phyloP scores from a whole-genome alignment of 352 stramenopile species.

The Globisporangium middletonii region DNA sequence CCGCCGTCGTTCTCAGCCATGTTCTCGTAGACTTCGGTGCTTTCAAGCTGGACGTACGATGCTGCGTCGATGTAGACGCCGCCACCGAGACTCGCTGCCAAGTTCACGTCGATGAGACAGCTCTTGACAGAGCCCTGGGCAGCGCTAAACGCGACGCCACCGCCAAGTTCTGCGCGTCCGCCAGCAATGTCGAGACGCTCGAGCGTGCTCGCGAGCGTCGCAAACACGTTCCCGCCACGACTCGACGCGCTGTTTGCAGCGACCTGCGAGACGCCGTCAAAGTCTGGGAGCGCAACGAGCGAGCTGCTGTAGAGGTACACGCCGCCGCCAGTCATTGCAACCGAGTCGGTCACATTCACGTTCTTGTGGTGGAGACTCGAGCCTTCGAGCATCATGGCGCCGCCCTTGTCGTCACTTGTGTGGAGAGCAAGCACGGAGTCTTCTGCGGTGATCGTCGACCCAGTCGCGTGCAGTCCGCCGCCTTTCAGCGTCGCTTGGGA shows the following conservation, averaged over 20 bases:
- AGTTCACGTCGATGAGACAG: conserved; percentile 3
- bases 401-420: conserved; percentile 17
- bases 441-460: conserved; percentile 6
- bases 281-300: conserved; percentile 3
- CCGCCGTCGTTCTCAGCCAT: conserved; percentile 7
- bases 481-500: conserved; percentile 12
- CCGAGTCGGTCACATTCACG: conserved; percentile 17
- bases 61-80: conserved; percentile 2
- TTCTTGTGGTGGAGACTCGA: conserved; percentile 21
- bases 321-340: conserved; percentile 28
- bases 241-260: conserved; percentile 6
- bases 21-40: conserved; percentile 3
- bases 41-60: conserved; percentile 1
- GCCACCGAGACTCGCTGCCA: conserved; percentile 1
- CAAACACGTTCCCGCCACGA: conserved; percentile 14
- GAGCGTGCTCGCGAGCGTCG: neutral
- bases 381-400: conserved; percentile 19
- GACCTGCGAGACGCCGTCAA: neutral
- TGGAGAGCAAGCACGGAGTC: conserved; percentile 6
- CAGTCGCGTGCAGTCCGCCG: conserved; percentile 21
- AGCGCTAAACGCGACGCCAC: conserved; percentile 11
- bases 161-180: conserved; percentile 11
- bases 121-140: neutral
- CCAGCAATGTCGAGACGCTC: conserved; percentile 3
- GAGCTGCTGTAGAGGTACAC: conserved; percentile 21